phyloP scores from a whole-genome alignment of 2,329 filamentous ascomycete species.

The Nothopassalora personata region DNA sequence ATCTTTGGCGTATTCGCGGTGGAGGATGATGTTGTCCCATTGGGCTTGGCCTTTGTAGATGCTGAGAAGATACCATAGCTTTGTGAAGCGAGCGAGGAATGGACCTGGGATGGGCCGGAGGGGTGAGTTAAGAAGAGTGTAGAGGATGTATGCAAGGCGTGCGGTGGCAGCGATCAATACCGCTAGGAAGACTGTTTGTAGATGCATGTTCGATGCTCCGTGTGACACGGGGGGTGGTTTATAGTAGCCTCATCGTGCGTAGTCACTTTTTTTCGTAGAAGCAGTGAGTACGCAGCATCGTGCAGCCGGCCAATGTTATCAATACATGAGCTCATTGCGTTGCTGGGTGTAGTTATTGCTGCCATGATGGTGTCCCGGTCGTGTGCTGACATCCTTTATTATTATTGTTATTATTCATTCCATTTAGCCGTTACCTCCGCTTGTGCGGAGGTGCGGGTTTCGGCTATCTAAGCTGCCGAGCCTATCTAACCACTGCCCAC shows the following conservation, averaged over 20 bases:
- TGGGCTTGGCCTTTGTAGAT: slow-evolving; percentile 20
- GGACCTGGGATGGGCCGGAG: slow-evolving; percentile 21
- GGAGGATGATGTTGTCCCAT: slow-evolving; percentile 20
- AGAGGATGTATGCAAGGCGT: slow-evolving; percentile 1
- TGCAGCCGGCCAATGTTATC: no score
- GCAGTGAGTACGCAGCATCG: no score
- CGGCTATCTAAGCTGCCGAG: no score
- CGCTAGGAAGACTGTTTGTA: background rate
- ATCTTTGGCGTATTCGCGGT: slow-evolving; percentile 15
- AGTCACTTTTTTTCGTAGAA: no score
- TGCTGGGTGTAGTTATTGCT: no score
- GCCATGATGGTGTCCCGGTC: no score
- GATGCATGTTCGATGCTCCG: background rate
- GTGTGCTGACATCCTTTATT: no score
- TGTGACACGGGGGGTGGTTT: background rate
- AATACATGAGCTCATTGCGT: no score
- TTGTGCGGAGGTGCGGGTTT: no score
- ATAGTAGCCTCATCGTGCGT: background rate
- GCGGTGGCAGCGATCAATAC: background rate
- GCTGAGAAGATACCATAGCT: slow-evolving; percentile 19
- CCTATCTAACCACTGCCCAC: no score
- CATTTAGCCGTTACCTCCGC: no score
- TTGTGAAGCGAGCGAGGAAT: slow-evolving; percentile 19
- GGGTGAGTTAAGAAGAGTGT: slow-evolving; percentile 8
- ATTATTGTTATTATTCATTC: no score